Base-by-base conservation (phyloP, 192 early-diverging fungal genomes). In the Coemansia sp. region DNA sequence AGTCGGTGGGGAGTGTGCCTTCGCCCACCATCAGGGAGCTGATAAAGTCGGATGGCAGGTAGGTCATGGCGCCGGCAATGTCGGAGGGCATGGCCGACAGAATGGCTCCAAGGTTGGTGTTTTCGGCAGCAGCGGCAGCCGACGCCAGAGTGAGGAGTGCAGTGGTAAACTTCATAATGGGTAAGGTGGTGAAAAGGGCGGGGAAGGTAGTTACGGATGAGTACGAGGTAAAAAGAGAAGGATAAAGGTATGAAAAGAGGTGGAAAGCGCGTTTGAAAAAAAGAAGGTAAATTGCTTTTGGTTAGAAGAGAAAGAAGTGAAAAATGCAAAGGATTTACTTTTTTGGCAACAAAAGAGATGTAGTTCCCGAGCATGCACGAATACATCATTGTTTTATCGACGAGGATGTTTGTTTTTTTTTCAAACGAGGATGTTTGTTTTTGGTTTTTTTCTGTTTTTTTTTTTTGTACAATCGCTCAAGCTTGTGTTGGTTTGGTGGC, bases 101-200 rank as follows among this genome's bases (percentile, higher is more conserved):
- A 35, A 81, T 72, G 43, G 67, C 46, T 38, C 44, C 66, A 7
- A 81, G 61, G 52, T 77, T 61, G 44, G 70, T 55, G 64, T 72
- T 70, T 6, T 23, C 33, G 33, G 49, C 77, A 33, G 63, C 60
- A 21, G 44, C 58, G 36, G 60, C 67, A 51, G 45, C 34, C 16
- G 63, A 51, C n/a, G 62, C 68, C 49, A 68, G 46, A 12, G 67
- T 43, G 20, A 65, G 38, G 34, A 63, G 16, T 44, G 65, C 65
- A 21, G 60, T 52, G 55, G 75, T 43, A 39, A 64, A 64, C 73
- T 81, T 81, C 78, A 81, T 81, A 5, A 8, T 24, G 44, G 18
- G 16, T 26, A 52, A 23, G 45, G 45, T 6, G 23, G 23, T 1
- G 20, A 6, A 9, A 1, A 23, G 21, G 12, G 20, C 3, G 11